Base-by-base conservation (phyloP, 2,329 filamentous ascomycete genomes). In the Exophiala oligosperma region DNA sequence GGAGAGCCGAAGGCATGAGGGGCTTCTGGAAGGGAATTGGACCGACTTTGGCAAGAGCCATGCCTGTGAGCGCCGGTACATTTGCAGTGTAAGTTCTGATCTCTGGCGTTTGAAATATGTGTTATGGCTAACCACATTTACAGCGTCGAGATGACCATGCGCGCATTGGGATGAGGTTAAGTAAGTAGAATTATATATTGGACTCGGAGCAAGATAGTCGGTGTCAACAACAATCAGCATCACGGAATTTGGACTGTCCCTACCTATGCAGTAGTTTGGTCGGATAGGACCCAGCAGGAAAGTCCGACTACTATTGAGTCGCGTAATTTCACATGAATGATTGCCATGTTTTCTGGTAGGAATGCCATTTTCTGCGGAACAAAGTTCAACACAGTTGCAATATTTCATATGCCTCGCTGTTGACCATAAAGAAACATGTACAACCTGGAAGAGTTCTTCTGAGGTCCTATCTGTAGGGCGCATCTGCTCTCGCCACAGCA, bases 1-100 rank as follows among this genome's bases (percentile, higher is more conserved):
- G 84, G 79, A 82, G 82, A 60, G 80, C 77, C 4, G 92, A 95
- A 76, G 94, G 94, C 0, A 70, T 86, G 67, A 78, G 84, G 43
- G 94, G 92, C 0, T 97, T 99, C 79, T 97, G 92, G 92, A 95
- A 90, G 80, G 94, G 94, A 4, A 85, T 99, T 66, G 91, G 83
- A 0, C 94, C 94, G 46, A 97, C 94, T 29, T 75, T 97, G 72
- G 75, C 97, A 70, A 91, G 94, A 73, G 94, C 94, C 51, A 96
- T 97, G 92, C 94, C 94, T 7, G 94, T 99, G 49, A 94, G 90
- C 73, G 94, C 93, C 1, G 93, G 93, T n/a, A 99, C 94, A 1
- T 99, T 99, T 81, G 91, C 91, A 29, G 92, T 94, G 66, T 83
- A 65, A 68, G 67, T 61, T 9, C 5, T 35, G 29, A 2, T 11